Evolutionary conservation across 2,329 filamentous ascomycete species (phyloP).

Genomic region (Epichloe festucae): DNA sequence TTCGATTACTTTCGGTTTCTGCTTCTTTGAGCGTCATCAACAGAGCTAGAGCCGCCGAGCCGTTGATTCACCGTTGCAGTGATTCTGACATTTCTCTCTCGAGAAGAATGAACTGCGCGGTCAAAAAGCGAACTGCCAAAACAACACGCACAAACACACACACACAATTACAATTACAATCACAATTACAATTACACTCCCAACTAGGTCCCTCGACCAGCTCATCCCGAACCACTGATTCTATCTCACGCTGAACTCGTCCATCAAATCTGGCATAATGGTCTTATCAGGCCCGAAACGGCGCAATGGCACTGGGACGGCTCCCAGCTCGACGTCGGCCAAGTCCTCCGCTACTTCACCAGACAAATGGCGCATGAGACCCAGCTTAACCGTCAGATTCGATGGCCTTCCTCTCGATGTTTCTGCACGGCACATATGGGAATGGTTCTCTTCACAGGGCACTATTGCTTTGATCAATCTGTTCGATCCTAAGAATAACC

Average conservation of each 20-base stretch:
- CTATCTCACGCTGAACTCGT: not conserved
- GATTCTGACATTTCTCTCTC: not conserved
- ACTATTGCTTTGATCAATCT: constrained; percentile 44
- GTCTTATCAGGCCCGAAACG: too few relatives aligned
- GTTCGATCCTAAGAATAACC: not conserved
- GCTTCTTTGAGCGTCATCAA: not conserved
- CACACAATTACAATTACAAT: too few relatives aligned
- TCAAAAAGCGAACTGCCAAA: not conserved
- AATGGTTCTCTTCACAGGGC: constrained; percentile 38
- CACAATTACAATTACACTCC: not conserved
- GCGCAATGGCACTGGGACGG: not conserved
- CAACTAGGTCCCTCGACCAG: not conserved
- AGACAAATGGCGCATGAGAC: constrained; percentile 21
- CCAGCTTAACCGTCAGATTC: constrained; percentile 20
- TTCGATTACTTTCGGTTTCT: not conserved
- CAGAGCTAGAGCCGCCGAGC: not conserved
- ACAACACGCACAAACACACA: too few relatives aligned
- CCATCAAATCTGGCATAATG: not conserved
- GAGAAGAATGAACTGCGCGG: not conserved
- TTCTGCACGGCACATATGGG: constrained; percentile 33
- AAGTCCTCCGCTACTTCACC: not conserved
- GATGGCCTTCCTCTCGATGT: constrained; percentile 21
- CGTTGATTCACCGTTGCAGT: not conserved
- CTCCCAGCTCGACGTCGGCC: not conserved
- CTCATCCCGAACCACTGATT: not conserved